Evolutionary conservation across 441 rosid species (phyloP), one percentile per base, ranked within the genome.

Genomic region (Arabidopsis lyrata): DNA sequence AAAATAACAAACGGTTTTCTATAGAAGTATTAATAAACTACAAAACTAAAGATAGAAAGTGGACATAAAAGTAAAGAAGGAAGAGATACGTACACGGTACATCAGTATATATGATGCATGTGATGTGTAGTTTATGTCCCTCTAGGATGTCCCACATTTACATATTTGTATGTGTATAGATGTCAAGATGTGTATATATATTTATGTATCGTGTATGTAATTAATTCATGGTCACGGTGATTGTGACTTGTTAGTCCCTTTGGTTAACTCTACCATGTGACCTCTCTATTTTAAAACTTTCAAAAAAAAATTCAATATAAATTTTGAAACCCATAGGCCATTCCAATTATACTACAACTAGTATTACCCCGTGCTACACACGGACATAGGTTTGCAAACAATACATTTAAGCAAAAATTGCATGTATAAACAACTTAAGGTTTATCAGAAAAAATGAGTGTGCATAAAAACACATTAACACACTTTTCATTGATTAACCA

Each of bases 221-320:
- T 27, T 50, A 29, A 29, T 27, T 27, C 9, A 67, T 54, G 62
- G 41, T 54, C 62, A 67, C 62, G 18, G 16, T 54, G 72, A 67
- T 39, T 11, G 72, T 41, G 72, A 29, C 72, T 67, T 53, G 72
- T 67, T 3, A 53, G 39, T 39, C 41, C 52, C 61, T 66, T 53
- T 67, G 52, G 8, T 66, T 53, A 57, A 57, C 45, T 69, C 47
- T 34, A n/a, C 74, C 74, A 69, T 57, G 74, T 69, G 65, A 69
- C 22, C 47, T 6, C n/a, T 58, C 7, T 18, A n/a, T 56, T 15
- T 52, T 56, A 31, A 44, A 68, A 24, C 22, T 69, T 69, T 58
- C 27, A 48, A 22, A 8, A 68, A 31, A 38, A 1, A 5, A 15
- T n/a, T 2, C n/a, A 20, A 20, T 6, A 22, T 39, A 5, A 5